Base-by-base conservation (phyloP, 257 asterid species). In the Scutellaria galericulata region DNA sequence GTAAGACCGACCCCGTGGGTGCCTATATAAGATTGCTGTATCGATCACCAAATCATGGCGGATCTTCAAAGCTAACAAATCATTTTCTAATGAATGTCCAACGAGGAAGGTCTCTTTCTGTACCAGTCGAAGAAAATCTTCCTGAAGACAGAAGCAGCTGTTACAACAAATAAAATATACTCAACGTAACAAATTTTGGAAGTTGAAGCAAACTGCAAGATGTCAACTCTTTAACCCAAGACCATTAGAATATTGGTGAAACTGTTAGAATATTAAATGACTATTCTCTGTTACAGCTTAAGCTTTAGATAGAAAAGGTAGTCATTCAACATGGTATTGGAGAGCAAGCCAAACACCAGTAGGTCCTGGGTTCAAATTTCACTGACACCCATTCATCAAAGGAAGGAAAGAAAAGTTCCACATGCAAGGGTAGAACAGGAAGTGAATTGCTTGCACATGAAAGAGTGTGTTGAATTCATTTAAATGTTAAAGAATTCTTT, bases 11-110 rank as follows among this genome's bases (percentile, higher is more conserved):
- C 96, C 98, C n/a, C 83, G 82, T 57, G 99, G 99, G 77, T 90
- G 92, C 81, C 85, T 88, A 81, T 95, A 95, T 53, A 95, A 80
- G 58, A 92, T 79, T 64, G 99, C 98, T 0, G 98, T 95, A 75
- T 95, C 99, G 57, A 92, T 86, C 83, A 95, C 98, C 88, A 85
- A 86, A 68, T 80, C 86, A 77, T 95, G 99, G 59, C 71, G 73
- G 74, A 92, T 88, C 84, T 84, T 92, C 83, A 95, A 74, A 60
- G 99, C 90, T 62, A 83, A 75, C 82, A 95, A 84, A 90, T 92
- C 98, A 78, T 92, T 95, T 84, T 95, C 99, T 73, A 95, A 82
- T 27, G 99, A 92, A 76, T 95, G 98, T 40, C 98, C 99, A 72
- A 92, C 90, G 22, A 95, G 96, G 81, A 90, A 73, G 71, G 99